Percentiles rank a stretch among this genome's conserved stretches.
Conservation (phyloP, 768 basidiomycete genomes). For the Boletus rex-veris region DNA sequence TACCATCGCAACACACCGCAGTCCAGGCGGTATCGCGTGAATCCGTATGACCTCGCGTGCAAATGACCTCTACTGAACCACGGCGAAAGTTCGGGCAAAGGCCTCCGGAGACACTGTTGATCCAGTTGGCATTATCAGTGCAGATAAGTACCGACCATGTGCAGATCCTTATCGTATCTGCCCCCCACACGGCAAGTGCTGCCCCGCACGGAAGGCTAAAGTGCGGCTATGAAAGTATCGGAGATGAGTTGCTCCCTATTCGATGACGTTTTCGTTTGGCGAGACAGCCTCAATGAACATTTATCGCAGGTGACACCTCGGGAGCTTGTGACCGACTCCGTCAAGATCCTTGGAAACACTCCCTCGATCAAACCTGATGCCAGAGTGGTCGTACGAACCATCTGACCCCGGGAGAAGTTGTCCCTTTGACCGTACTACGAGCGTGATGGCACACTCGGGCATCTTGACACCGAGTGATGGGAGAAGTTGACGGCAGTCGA, state of each 20-base stretch:
- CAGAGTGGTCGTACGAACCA: too few relatives aligned
- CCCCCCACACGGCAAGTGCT: background rate
- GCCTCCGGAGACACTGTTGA: background rate
- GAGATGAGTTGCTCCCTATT: background rate
- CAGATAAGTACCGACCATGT: background rate
- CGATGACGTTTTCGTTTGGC: background rate
- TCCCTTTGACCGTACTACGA: background rate
- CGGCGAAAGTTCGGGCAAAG: background rate
- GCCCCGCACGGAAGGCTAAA: background rate
- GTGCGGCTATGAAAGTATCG: background rate
- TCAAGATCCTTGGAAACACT: background rate
- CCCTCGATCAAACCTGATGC: background rate
- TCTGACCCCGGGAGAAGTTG: background rate
- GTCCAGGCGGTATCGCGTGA: constrained; percentile 15
- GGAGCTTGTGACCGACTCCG: background rate
- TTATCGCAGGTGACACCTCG: background rate
- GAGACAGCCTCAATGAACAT: background rate
- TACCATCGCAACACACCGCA: constrained; percentile 5
- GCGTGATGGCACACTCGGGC: too few relatives aligned
- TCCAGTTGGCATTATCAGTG: background rate
- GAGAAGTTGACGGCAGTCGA: too few relatives aligned
- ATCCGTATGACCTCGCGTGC: background rate
- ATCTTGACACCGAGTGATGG: background rate
- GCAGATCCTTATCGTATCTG: background rate
- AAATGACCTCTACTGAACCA: background rate